phyloP scores from a whole-genome alignment of 495 filamentous ascomycete species.

The Corynascus novoguineensis region DNA sequence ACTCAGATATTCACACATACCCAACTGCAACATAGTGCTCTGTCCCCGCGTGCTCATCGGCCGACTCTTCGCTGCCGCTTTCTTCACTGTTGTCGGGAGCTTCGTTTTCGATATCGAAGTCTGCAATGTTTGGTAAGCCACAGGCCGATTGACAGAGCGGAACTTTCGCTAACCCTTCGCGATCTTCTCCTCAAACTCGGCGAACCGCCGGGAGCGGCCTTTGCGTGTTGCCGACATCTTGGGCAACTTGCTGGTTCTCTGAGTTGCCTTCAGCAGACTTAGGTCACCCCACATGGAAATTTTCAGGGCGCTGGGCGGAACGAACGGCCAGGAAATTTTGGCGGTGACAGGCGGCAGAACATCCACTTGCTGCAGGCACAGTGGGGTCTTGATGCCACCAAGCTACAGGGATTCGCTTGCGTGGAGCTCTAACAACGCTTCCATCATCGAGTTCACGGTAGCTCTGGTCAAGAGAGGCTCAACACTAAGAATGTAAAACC shows the following conservation, averaged over 20 bases:
- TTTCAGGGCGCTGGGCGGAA: constrained; percentile 19
- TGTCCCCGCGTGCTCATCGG: constrained; percentile 51
- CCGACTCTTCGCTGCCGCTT: constrained; percentile 52
- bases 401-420: neutral
- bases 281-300: constrained; percentile 23
- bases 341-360: constrained; percentile 43
- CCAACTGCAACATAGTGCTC: constrained; percentile 84
- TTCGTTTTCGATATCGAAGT: constrained; percentile 83
- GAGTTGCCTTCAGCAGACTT: neutral
- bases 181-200: constrained; percentile 38
- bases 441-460: neutral
- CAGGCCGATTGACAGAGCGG: too few relatives aligned
- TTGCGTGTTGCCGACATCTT: constrained; percentile 33
- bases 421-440: neutral
- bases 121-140: constrained; percentile 41
- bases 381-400: neutral
- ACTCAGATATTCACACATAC: constrained; percentile 39
- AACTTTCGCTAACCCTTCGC: constrained; percentile 30
- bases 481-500: too few relatives aligned
- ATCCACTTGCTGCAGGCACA: neutral
- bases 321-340: constrained; percentile 36
- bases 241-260: constrained; percentile 3
- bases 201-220: constrained; percentile 34
- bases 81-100: constrained; percentile 44
- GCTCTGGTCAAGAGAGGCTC: too few relatives aligned